Evolutionary conservation across 306 rosid species (phyloP), one percentile per base, ranked within the genome.

Genomic region (Corylus americana): DNA sequence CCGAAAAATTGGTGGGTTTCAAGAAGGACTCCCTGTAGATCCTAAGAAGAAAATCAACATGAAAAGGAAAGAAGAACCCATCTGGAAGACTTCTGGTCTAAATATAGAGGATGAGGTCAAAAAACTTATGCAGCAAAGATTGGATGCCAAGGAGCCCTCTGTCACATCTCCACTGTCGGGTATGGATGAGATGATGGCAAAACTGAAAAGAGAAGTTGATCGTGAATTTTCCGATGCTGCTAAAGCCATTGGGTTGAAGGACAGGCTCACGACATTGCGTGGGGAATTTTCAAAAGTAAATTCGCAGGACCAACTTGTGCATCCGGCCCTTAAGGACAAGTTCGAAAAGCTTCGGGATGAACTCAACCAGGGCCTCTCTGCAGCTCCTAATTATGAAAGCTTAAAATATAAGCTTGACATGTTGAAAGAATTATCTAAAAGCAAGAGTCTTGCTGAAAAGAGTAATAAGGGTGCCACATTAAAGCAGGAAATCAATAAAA

Each of bases 1-100:
- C 89, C 90, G 98, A 53, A 93, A 91, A 77, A 85, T 95, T 27
- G 98, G 99, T 74, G 93, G 90, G 39, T 85, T 91, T 80, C 87
- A 84, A 74, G 97, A 93, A 90, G 97, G 95, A 70, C 50, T 91
- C 75, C 96, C 93, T 73, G 13, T 81, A 69, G 98, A 91, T 71
- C 96, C 97, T 4, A 76, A 77, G 83, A 87, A 44, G 89, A 86
- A 85, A 75, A 5, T 55, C 72, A 89, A 83, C 85, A 92, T 92
- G 99, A 93, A 89, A 85, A 87, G 79, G 89, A 96, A 71, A 81
- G 98, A 90, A 31, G 50, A 71, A 67, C 84, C 89, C 14, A 55
- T 74, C 71, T 66, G 62, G 54, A 83, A 79, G 83, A 81, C 80
- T 82, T 42, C 83, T 0, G 87, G 76, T 81, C 82, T 79, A 64